Evolutionary conservation across 257 asterid species (phyloP).

Genomic region (Lycium ferocissimum): DNA sequence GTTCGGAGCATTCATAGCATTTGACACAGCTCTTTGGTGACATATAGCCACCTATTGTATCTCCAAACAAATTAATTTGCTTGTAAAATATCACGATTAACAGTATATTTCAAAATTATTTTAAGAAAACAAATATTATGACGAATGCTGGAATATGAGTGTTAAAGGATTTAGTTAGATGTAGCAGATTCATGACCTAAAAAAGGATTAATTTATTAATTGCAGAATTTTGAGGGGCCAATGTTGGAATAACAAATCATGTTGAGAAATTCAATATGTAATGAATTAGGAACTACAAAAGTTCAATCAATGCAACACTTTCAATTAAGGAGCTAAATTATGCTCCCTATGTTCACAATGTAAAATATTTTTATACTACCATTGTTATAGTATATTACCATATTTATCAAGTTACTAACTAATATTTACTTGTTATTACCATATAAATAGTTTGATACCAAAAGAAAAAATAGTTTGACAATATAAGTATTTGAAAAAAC

Average conservation of each 20-base stretch:
- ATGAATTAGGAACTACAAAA: background rate
- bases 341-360: background rate
- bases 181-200: background rate
- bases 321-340: background rate
- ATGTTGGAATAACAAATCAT: background rate
- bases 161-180: background rate
- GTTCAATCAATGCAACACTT: background rate
- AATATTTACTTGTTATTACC: background rate
- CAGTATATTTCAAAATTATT: background rate
- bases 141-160: background rate
- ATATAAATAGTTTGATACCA: no score
- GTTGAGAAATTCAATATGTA: background rate
- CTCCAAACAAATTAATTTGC: background rate
- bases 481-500: no score
- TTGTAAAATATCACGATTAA: background rate
- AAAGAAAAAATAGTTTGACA: no score
- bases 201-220: background rate
- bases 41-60: background rate
- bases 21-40: background rate
- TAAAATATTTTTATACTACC: background rate
- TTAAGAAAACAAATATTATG: background rate
- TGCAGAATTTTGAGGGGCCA: background rate
- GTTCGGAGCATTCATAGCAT: no score
- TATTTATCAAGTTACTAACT: background rate
- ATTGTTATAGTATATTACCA: background rate